Evolutionary conservation across 345 rosid genomes (phyloP).

Genomic region (Dipteronia dyeriana): DNA sequence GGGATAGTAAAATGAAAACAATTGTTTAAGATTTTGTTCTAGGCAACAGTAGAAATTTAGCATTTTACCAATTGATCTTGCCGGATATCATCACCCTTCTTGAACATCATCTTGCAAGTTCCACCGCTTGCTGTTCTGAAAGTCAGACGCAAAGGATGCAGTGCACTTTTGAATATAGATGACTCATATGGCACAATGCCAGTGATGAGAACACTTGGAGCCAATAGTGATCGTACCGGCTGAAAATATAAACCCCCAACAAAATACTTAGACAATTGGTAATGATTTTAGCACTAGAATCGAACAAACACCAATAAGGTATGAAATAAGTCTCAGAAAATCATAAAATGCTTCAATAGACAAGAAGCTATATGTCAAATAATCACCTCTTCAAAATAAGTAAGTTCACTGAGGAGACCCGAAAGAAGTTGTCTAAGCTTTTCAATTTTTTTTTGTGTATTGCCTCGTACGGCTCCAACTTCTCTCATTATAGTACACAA

Average conservation of each 20-base stretch:
- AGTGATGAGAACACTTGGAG: slow-evolving; percentile 74
- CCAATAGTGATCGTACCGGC: slow-evolving; percentile 92
- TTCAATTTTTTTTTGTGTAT: slow-evolving; percentile 95
- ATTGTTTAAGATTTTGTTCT: slow-evolving; percentile 3
- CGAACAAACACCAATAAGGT: slow-evolving; percentile 7
- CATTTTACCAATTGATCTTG: slow-evolving; percentile 92
- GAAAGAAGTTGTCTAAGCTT: slow-evolving; percentile 95
- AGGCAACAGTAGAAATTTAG: slow-evolving; percentile 15
- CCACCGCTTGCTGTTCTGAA: slow-evolving; percentile 81
- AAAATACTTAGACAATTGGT: slow-evolving; percentile 11
- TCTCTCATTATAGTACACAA: slow-evolving; percentile 86
- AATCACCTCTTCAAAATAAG: slow-evolving; percentile 93
- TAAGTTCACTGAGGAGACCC: slow-evolving; percentile 95
- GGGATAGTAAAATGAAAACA: neutral
- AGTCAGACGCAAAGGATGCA: slow-evolving; percentile 87
- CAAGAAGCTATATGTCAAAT: slow-evolving; percentile 20
- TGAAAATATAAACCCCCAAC: slow-evolving; percentile 37
- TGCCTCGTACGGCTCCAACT: slow-evolving; percentile 95
- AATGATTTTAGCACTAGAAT: slow-evolving; percentile 15
- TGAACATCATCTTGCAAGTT: slow-evolving; percentile 78
- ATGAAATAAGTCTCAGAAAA: slow-evolving; percentile 15
- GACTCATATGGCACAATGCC: slow-evolving; percentile 96
- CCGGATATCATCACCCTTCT: slow-evolving; percentile 98
- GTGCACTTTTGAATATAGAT: slow-evolving; percentile 88
- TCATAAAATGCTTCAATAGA: slow-evolving; percentile 18